A percentile compares a stretch with the other conserved stretches of the same genome.
phyloP scores from a whole-genome alignment of 2,329 filamentous ascomycete genomes.

The Pestalotiopsis fici region DNA sequence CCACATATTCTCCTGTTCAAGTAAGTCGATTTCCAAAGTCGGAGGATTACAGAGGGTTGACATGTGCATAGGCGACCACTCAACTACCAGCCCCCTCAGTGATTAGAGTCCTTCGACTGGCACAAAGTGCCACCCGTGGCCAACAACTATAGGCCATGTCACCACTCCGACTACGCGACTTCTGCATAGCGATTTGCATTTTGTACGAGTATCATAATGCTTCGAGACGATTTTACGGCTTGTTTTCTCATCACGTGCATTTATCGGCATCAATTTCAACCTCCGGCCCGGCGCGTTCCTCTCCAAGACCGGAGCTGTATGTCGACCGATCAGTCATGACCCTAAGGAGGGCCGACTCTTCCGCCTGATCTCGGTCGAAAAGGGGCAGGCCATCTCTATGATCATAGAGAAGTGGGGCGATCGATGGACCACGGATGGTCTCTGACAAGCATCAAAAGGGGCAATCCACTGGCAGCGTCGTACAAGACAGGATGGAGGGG shows the following conservation, averaged over 20 bases:
- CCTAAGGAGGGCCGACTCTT: background rate
- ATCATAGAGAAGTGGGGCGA: background rate
- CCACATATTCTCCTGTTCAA: constrained; percentile 99
- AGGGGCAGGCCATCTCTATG: background rate
- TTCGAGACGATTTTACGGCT: constrained; percentile 29
- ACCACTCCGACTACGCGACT: constrained; percentile 10
- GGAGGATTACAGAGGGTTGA: background rate
- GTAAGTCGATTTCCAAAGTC: constrained; percentile 54
- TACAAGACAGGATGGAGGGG: background rate
- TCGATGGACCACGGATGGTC: background rate
- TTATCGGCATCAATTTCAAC: background rate
- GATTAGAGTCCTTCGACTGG: constrained; percentile 22
- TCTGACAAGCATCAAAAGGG: background rate
- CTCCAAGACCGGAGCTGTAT: background rate
- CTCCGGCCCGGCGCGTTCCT: background rate
- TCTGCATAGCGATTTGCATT: constrained; percentile 36
- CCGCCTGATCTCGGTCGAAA: background rate
- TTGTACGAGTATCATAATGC: constrained; percentile 26
- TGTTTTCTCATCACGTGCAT: constrained; percentile 3
- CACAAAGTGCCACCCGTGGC: constrained; percentile 15
- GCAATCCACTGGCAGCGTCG: background rate
- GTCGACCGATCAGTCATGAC: background rate
- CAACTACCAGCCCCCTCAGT: constrained; percentile 77
- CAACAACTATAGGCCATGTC: constrained; percentile 8
- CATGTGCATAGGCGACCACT: constrained; percentile 66